Conservation (phyloP, 2,329 filamentous ascomycete genomes). For the Colletotrichum lupini region DNA sequence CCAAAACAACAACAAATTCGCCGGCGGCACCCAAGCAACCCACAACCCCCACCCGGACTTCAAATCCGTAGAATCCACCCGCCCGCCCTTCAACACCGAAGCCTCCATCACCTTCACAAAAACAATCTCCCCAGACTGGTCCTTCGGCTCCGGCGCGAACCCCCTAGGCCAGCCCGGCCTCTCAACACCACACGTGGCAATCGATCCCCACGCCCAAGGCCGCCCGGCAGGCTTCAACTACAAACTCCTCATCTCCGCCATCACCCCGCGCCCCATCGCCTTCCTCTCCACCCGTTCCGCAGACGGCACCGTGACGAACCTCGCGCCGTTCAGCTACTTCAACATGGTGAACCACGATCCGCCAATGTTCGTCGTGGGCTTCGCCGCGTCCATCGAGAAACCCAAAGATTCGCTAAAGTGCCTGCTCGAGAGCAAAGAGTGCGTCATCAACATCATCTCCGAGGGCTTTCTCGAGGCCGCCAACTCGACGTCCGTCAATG, state of each 20-base stretch:
- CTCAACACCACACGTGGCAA: conserved; percentile 72
- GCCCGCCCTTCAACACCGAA: conserved; percentile 67
- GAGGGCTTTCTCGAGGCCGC: conserved; percentile 90
- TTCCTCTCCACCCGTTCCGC: conserved; percentile 66
- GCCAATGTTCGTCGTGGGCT: conserved; percentile 78
- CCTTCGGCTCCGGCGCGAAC: conserved; percentile 74
- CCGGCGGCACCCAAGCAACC: conserved; percentile 45
- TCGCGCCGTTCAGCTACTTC: conserved; percentile 91
- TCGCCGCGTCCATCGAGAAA: conserved; percentile 54
- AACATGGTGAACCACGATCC: conserved; percentile 88
- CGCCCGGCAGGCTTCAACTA: conserved; percentile 81
- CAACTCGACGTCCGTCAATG: conserved; percentile 82
- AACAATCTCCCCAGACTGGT: conserved; percentile 74
- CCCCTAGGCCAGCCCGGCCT: conserved; percentile 51
- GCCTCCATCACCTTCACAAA: conserved; percentile 67
- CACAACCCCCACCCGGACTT: conserved; percentile 81
- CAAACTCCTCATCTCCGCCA: conserved; percentile 87
- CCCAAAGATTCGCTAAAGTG: conserved; percentile 87
- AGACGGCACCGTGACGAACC: conserved; percentile 73
- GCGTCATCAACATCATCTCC: conserved; percentile 87
- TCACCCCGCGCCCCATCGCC: conserved; percentile 85
- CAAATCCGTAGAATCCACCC: conserved; percentile 74
- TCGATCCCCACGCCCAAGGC: conserved; percentile 82
- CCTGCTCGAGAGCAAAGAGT: conserved; percentile 77
- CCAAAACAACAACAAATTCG: conserved; percentile 4